Base-by-base conservation (phyloP, 371 early-diverging fungal species). In the Capillidium heterosporum region DNA sequence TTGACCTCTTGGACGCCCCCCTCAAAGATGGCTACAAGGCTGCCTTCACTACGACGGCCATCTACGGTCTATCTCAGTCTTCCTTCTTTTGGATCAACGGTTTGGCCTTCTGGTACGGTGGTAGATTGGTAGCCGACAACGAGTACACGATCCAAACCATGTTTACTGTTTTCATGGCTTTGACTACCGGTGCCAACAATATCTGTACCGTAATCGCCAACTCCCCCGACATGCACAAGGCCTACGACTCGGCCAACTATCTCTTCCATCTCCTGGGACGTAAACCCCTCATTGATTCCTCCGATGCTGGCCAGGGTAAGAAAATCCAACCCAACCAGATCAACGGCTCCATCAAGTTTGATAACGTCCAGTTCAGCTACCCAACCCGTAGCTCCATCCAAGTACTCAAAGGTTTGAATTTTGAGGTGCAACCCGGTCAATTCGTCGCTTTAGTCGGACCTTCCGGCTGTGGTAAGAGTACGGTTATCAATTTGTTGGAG, bases 391-490 rank as follows among this genome's bases (percentile, higher is more conserved):
- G 79, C 5, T 73, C 85, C 60, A 72, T 84, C 41, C 66, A 70
- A 43, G 77, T 95, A 40, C 84, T 94, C 57, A 74, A 76, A 21
- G 84, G 78, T 4, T 62, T 91, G 32, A 67, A 72, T 58, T 60
- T 87, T 32, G 63, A 65, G 19, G 71, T 87, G 39, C 50, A 67
- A 32, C 73, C 81, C 17, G 82, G 82, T 13, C 72, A 77, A 61
- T 61, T 80, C 52, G 81, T 89, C 31, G 94, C 92, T 0, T 65
- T 94, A 13, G 93, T 92, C 11, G 83, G 84, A 13, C 71, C 80
- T 28, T 71, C 71, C 1, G 84, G 84, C 32, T 78, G 80, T 28
- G 84, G 85, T 40, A 85, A 86, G 60, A 73, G 74, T 24, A 85
- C 89, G 0, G 65, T 71, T 46, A 65, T 85, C 50, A 73, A 73